Evolutionary conservation across 495 filamentous ascomycete species (phyloP).

Genomic region (Aspergillus cavernicola): DNA sequence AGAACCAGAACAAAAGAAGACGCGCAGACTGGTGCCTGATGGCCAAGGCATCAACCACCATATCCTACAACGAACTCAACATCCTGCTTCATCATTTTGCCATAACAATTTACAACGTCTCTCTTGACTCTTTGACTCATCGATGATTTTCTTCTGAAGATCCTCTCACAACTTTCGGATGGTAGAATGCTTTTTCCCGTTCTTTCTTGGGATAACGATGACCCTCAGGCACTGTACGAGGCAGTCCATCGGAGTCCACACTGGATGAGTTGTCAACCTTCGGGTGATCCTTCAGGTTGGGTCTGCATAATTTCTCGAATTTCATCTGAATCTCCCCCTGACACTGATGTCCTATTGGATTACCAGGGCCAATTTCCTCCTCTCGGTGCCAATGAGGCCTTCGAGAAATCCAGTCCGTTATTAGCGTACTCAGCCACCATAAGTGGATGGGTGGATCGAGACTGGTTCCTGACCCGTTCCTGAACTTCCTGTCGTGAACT

Average conservation of each 20-base stretch:
- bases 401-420: constrained; percentile 9
- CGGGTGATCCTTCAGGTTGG: constrained; percentile 8
- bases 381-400: constrained; percentile 15
- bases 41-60: background rate
- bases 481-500: too few species aligned
- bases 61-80: too few species aligned
- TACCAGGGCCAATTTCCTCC: constrained; percentile 8
- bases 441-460: background rate
- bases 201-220: constrained; percentile 1
- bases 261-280: constrained; percentile 19
- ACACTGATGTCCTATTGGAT: constrained; percentile 16
- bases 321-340: too few species aligned
- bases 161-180: too few species aligned
- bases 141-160: too few species aligned
- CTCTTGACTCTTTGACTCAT: too few species aligned
- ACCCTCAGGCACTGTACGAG: constrained; percentile 9
- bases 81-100: too few species aligned
- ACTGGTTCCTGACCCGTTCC: too few species aligned
- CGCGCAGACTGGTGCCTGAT: background rate
- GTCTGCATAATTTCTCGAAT: constrained; percentile 5
- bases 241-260: constrained; percentile 12
- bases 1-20: background rate
- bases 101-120: too few species aligned
- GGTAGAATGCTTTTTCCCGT: background rate
- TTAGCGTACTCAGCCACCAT: constrained; percentile 17